Percentiles rank a stretch among this genome's conserved stretches.
Conservation (phyloP, 345 rosid genomes). For the Dipteronia dyeriana region DNA sequence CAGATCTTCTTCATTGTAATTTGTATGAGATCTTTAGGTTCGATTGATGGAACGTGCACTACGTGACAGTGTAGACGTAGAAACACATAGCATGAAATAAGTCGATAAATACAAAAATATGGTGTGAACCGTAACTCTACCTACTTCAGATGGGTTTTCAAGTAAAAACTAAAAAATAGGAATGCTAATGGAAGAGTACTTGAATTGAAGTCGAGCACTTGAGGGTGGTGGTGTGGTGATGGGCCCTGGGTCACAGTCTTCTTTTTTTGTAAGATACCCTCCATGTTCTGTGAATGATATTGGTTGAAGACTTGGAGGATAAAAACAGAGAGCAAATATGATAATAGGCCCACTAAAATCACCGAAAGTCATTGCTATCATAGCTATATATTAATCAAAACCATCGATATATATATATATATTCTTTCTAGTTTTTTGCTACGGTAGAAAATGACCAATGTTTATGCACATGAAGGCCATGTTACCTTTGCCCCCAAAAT, state of each 20-base stretch:
- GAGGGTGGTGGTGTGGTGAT: not conserved
- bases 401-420: not conserved
- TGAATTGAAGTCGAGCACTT: not conserved
- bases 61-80: too few relatives aligned
- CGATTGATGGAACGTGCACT: too few relatives aligned
- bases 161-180: not conserved
- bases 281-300: conserved; percentile 28
- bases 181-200: not conserved
- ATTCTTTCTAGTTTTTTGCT: too few relatives aligned
- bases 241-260: conserved; percentile 3
- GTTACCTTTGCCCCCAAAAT: conserved; percentile 22
- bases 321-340: conserved; percentile 6
- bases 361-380: conserved; percentile 20
- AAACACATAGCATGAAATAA: too few relatives aligned
- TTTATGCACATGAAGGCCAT: conserved; percentile 24
- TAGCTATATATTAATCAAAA: not conserved
- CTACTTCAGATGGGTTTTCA: not conserved
- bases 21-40: too few relatives aligned
- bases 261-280: not conserved
- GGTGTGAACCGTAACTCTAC: not conserved
- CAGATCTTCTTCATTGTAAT: too few relatives aligned
- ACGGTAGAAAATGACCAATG: conserved; percentile 13
- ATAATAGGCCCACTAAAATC: conserved; percentile 17
- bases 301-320: not conserved
- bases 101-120: too few relatives aligned